These are phyloP conservation scores for Epichloe hybrida DNA, from an alignment of 2,329 filamentous ascomycete genomes.

Conservation along the genomic window DNA sequence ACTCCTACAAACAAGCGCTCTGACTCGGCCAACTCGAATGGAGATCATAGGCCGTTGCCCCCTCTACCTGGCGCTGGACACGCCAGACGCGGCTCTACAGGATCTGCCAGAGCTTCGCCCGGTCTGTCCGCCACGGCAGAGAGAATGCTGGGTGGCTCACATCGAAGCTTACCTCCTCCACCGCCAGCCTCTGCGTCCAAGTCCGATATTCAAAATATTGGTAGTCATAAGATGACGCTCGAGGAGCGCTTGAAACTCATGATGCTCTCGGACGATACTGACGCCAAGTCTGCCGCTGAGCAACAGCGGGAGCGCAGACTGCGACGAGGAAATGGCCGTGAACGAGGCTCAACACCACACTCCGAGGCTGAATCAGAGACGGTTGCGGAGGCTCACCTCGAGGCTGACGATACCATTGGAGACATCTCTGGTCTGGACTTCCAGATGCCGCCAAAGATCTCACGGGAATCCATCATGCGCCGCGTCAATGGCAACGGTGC, in stretches of 20 bases:
- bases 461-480: conserved; percentile 81
- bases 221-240: conserved; percentile 63
- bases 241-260: conserved; percentile 79
- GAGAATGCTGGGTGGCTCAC: conserved; percentile 49
- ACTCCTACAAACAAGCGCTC: conserved; percentile 44
- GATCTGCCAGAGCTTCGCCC: conserved; percentile 41
- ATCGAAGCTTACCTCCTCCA: conserved; percentile 58
- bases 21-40: conserved; percentile 64
- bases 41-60: conserved; percentile 72
- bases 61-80: conserved; percentile 57
- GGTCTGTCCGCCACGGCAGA: conserved; percentile 61
- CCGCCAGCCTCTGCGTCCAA: conserved; percentile 57
- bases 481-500: conserved; percentile 59
- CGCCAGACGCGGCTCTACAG: conserved; percentile 24
- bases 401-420: conserved; percentile 46
- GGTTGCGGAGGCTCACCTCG: conserved; percentile 26
- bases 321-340: conserved; percentile 44
- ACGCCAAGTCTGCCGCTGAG: conserved; percentile 34
- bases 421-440: conserved; percentile 50
- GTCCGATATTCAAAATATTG: conserved; percentile 64
- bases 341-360: conserved; percentile 32
- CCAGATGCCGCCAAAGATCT: conserved; percentile 64
- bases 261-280: conserved; percentile 62
- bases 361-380: conserved; percentile 24
- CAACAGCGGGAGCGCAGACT: conserved; percentile 57